Evolutionary conservation across 306 rosid species (phyloP).

Genomic region (Elaeagnus macrophylla): DNA sequence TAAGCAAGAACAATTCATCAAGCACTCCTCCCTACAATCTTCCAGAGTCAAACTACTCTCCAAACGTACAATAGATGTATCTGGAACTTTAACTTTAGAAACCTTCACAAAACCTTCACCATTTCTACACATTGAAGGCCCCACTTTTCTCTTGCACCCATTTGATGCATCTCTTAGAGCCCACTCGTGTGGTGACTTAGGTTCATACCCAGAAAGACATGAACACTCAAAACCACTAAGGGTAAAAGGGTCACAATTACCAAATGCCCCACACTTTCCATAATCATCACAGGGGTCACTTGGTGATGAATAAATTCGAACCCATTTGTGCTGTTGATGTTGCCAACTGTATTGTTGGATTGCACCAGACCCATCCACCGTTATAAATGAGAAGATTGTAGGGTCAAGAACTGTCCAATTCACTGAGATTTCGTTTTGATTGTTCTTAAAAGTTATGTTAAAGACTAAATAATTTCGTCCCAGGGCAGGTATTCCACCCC

Average conservation of each 20-base stretch:
- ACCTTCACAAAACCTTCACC: conserved; percentile 49
- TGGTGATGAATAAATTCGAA: conserved; percentile 20
- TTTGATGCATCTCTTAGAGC: conserved; percentile 24
- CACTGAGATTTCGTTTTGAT: neutral
- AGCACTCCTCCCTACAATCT: conserved; percentile 11
- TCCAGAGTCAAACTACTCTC: neutral
- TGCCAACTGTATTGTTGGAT: conserved; percentile 13
- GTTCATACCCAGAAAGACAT: conserved; percentile 43
- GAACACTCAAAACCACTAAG: conserved; percentile 18
- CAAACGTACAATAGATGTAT: conserved; percentile 26
- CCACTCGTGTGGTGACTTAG: conserved; percentile 22
- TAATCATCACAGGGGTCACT: conserved; percentile 25
- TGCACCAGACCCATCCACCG: conserved; percentile 11
- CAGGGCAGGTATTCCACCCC: conserved; percentile 15
- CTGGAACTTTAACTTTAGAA: conserved; percentile 28
- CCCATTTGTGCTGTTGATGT: conserved; percentile 18
- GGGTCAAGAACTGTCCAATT: neutral
- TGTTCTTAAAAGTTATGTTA: neutral
- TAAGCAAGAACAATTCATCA: conserved; percentile 33
- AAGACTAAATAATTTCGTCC: neutral
- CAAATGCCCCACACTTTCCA: conserved; percentile 25
- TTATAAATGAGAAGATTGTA: neutral
- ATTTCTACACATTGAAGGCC: conserved; percentile 17
- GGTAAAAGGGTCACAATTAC: conserved; percentile 27
- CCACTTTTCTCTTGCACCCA: conserved; percentile 39